These are phyloP conservation scores for Podosphaera xanthii DNA, from an alignment of 2,329 filamentous ascomycete species.

Conservation along the genomic window DNA sequence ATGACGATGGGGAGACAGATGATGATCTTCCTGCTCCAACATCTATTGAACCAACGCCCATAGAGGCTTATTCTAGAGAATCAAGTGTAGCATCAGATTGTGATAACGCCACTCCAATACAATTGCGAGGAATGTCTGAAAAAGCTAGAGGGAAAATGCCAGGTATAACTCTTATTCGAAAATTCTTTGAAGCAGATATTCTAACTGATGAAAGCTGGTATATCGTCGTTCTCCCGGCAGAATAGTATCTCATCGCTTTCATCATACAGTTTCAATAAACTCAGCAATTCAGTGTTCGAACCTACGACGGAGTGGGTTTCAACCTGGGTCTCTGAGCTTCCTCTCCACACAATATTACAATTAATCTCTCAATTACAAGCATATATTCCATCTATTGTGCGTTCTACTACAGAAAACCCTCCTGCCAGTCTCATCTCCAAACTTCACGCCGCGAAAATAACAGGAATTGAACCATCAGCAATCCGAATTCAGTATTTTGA, in stretches of 20 bases:
- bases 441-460: constrained; percentile 38
- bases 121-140: constrained; percentile 83
- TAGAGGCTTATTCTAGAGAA: constrained; percentile 37
- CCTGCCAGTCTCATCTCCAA: constrained; percentile 26
- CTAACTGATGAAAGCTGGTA: constrained; percentile 29
- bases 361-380: constrained; percentile 44
- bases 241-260: constrained; percentile 69
- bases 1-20: constrained; percentile 37
- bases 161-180: constrained; percentile 6
- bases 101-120: constrained; percentile 62
- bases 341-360: constrained; percentile 65
- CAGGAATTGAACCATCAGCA: constrained; percentile 50
- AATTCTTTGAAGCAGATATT: background rate
- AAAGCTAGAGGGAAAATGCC: constrained; percentile 94
- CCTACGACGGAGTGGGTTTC: constrained; percentile 76
- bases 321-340: constrained; percentile 76
- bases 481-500: constrained; percentile 75
- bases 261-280: constrained; percentile 35
- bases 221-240: constrained; percentile 65
- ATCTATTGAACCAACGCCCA: constrained; percentile 38
- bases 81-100: constrained; percentile 43
- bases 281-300: constrained; percentile 42
- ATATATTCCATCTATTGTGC: constrained; percentile 25
- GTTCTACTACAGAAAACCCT: constrained; percentile 21
- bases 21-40: constrained; percentile 27